phyloP scores from a whole-genome alignment of 768 basidiomycete genomes.

The Tylopilus subfusipes region DNA sequence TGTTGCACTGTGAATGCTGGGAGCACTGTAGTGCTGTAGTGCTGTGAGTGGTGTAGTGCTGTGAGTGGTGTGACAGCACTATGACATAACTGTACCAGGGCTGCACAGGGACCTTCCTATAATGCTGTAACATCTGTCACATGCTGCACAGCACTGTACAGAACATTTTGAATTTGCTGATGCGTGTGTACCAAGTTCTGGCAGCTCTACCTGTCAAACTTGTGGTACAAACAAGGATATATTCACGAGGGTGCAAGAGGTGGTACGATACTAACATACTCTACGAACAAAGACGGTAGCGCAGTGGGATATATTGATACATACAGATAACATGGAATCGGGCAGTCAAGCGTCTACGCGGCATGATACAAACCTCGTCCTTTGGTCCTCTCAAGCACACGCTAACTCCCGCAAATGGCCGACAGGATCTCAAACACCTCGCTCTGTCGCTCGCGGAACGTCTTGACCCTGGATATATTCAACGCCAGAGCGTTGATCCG shows the following conservation, averaged over 20 bases:
- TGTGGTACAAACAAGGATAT: neutral
- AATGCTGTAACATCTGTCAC: too few species aligned
- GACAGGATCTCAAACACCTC: conserved; percentile 61
- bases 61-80: too few species aligned
- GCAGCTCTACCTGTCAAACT: too few species aligned
- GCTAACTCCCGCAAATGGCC: conserved; percentile 20
- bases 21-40: too few species aligned
- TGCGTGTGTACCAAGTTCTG: too few species aligned
- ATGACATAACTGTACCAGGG: too few species aligned
- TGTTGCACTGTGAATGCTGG: too few species aligned
- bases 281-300: neutral
- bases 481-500: conserved; percentile 72
- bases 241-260: neutral
- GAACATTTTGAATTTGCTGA: too few species aligned
- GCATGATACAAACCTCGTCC: neutral
- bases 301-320: neutral
- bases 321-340: neutral
- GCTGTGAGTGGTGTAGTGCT: too few species aligned
- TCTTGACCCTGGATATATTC: conserved; percentile 62
- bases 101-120: too few species aligned
- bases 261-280: neutral
- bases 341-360: neutral
- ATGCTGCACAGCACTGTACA: too few species aligned
- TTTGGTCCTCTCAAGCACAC: neutral
- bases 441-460: conserved; percentile 70